A percentile compares a stretch with the other conserved stretches of the same genome.
phyloP scores from a whole-genome alignment of 495 filamentous ascomycete species.

The Penicillium atrosanguineum region DNA sequence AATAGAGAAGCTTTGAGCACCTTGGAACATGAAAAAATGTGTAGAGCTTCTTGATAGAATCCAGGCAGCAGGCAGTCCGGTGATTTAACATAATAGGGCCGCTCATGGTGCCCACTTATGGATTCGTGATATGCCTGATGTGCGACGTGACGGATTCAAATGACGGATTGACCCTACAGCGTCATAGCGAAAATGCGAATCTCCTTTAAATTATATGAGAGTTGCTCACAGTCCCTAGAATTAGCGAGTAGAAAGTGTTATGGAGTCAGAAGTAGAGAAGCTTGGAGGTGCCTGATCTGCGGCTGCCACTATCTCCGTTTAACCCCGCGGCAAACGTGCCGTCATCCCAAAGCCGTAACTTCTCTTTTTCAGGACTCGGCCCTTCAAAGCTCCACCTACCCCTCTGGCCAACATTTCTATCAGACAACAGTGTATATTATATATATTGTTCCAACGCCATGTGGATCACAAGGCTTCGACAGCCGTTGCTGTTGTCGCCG shows the following conservation, averaged over 20 bases:
- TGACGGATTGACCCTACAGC: background rate
- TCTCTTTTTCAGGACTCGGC: background rate
- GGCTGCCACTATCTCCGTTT: slow-evolving; percentile 31
- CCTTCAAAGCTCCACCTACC: background rate
- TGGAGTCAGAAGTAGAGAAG: background rate
- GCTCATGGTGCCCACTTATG: background rate
- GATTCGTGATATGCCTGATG: background rate
- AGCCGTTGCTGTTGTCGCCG: slow-evolving; percentile 16
- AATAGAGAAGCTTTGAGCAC: background rate
- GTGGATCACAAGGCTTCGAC: slow-evolving; percentile 32
- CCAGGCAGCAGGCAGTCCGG: too few species aligned
- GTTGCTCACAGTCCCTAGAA: too few species aligned
- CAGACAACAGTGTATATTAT: background rate
- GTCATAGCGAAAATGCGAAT: background rate
- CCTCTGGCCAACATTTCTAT: background rate
- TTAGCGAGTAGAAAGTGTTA: background rate
- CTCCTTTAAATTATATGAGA: background rate
- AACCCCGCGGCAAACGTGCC: slow-evolving; percentile 28
- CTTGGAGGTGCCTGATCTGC: background rate
- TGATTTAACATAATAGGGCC: background rate
- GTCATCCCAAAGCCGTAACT: slow-evolving; percentile 18
- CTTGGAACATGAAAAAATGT: background rate
- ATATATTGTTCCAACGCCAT: slow-evolving; percentile 11
- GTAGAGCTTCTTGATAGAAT: background rate
- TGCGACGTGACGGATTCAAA: background rate